Conservation (phyloP, 805 yeast genomes). For the Pichia insulana region DNA sequence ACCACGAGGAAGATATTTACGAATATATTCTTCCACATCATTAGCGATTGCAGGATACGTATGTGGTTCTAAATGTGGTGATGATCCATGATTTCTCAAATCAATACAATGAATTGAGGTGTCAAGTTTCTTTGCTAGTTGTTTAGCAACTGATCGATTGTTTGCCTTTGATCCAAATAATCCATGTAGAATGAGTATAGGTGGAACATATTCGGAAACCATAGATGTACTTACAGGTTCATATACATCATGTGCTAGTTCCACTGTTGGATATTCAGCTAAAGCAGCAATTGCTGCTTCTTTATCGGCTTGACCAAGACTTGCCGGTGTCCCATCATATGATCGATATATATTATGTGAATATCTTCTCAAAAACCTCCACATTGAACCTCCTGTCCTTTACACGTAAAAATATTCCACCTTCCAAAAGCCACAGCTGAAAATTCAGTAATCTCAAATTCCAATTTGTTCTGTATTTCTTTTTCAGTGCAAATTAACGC, state of each 20-base stretch:
- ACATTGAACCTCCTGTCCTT: no score
- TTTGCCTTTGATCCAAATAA: slow-evolving; percentile 79
- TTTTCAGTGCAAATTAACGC: no score
- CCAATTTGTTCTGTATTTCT: no score
- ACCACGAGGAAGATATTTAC: slow-evolving; percentile 28
- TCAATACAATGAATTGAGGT: slow-evolving; percentile 66
- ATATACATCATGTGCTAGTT: slow-evolving; percentile 42
- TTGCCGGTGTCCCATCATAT: slow-evolving; percentile 24
- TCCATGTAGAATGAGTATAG: slow-evolving; percentile 80
- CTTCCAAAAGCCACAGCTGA: no score
- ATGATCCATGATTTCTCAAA: slow-evolving; percentile 85
- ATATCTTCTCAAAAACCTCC: neutral
- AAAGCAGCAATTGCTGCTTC: slow-evolving; percentile 18
- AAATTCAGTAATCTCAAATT: no score
- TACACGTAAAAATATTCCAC: no score
- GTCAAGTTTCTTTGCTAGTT: slow-evolving; percentile 36
- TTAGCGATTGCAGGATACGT: slow-evolving; percentile 77
- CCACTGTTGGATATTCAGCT: slow-evolving; percentile 38
- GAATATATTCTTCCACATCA: slow-evolving; percentile 72
- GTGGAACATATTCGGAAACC: slow-evolving; percentile 26
- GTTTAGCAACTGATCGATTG: slow-evolving; percentile 69
- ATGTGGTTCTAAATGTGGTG: slow-evolving; percentile 66
- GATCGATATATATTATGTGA: neutral
- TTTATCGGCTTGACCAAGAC: slow-evolving; percentile 13
- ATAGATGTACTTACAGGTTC: slow-evolving; percentile 15